Evolutionary conservation across 129 eudicot genomes (phyloP).

Genomic region (Lactuca sativa): DNA sequence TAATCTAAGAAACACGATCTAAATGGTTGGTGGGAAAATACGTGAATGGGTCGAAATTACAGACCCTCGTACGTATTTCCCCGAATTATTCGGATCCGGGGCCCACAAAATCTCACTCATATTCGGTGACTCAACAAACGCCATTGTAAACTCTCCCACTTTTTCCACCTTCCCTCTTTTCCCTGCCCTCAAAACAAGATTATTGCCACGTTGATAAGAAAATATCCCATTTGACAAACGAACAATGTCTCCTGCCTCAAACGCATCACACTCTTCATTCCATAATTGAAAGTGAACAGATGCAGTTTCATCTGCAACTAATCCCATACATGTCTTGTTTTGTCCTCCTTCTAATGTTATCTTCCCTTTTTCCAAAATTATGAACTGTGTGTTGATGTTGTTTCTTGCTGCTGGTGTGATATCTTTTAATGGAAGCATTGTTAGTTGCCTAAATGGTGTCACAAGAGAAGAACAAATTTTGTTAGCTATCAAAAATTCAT

Average conservation of each 20-base stretch:
- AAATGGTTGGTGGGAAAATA: constrained; percentile 44
- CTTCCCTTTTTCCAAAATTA: constrained; percentile 65
- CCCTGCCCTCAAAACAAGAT: constrained; percentile 72
- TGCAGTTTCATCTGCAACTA: constrained; percentile 83
- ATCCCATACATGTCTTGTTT: constrained; percentile 53
- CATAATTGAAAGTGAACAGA: constrained; percentile 87
- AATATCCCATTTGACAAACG: constrained; percentile 58
- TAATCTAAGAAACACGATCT: not conserved
- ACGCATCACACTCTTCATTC: constrained; percentile 82
- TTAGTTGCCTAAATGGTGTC: not conserved
- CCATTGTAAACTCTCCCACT: constrained; percentile 69
- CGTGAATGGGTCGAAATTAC: constrained; percentile 53
- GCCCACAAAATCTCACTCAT: constrained; percentile 75
- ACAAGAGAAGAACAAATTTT: not conserved
- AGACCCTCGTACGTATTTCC: constrained; percentile 45
- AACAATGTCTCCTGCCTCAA: constrained; percentile 67
- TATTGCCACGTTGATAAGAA: constrained; percentile 49
- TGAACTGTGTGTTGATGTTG: constrained; percentile 59
- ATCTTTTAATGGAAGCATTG: constrained; percentile 43
- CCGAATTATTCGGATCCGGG: constrained; percentile 48
- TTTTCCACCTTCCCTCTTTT: constrained; percentile 65
- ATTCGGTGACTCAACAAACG: constrained; percentile 72
- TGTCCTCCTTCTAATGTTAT: constrained; percentile 42
- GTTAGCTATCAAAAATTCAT: not conserved
- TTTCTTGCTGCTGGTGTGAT: constrained; percentile 67